Conservation (phyloP, 2,329 filamentous ascomycete species). For the Clonostachys solani region DNA sequence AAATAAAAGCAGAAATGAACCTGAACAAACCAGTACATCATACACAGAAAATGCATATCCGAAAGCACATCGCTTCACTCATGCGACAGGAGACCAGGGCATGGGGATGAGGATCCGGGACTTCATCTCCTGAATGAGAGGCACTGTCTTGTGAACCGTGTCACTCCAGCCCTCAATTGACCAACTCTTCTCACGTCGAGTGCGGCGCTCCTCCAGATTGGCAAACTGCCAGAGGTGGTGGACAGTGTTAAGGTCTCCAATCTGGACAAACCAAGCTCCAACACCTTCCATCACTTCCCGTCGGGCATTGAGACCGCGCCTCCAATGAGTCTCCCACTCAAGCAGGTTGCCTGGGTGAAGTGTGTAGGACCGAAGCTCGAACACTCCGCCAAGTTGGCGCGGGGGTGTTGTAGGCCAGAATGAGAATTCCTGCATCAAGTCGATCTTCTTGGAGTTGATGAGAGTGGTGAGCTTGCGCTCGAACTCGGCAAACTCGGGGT, state of each 20-base stretch:
- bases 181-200: constrained; percentile 92
- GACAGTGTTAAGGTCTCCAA: constrained; percentile 95
- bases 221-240: constrained; percentile 99
- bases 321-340: constrained; percentile 99
- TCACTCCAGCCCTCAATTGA: constrained; percentile 91
- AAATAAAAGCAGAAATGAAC: too few relatives aligned
- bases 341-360: constrained; percentile 92
- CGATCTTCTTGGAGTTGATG: constrained; percentile 79
- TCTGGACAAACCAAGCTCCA: constrained; percentile 97
- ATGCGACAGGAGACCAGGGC: constrained; percentile 93
- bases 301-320: constrained; percentile 82
- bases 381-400: constrained; percentile 83
- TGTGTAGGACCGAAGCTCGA: constrained; percentile 95
- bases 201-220: constrained; percentile 88
- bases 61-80: constrained; percentile 13
- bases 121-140: constrained; percentile 95
- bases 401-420: constrained; percentile 98
- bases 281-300: constrained; percentile 98
- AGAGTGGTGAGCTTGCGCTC: constrained; percentile 81
- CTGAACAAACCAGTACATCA: too few relatives aligned
- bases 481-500: constrained; percentile 81
- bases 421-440: constrained; percentile 98
- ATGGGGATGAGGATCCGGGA: constrained; percentile 89
- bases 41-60: too few relatives aligned
- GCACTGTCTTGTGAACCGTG: constrained; percentile 97